Conservation (phyloP, 2,329 filamentous ascomycete species). For the Knufia fluminis region DNA sequence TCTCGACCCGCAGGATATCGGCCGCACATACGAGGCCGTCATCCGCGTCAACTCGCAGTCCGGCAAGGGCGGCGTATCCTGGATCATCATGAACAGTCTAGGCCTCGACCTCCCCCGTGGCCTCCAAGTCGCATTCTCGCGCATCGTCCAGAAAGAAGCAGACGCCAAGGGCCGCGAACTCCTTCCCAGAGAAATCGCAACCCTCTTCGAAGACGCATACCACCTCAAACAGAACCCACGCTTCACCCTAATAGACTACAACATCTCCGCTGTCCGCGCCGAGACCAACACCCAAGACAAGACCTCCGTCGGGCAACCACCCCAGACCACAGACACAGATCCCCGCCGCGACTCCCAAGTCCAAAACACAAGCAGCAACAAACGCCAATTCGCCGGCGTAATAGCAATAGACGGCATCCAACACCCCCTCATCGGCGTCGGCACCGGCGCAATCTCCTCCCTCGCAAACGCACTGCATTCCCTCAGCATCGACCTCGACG, state of each 20-base stretch:
- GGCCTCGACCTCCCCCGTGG: slow-evolving; percentile 88
- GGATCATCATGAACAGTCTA: slow-evolving; percentile 82
- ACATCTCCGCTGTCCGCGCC: slow-evolving; percentile 75
- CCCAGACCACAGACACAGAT: slow-evolving; percentile 5
- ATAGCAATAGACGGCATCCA: slow-evolving; percentile 73
- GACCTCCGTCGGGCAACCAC: slow-evolving; percentile 52
- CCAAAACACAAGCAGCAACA: slow-evolving; percentile 62
- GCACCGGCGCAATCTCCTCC: slow-evolving; percentile 84
- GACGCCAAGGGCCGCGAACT: slow-evolving; percentile 78
- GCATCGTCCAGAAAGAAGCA: slow-evolving; percentile 71
- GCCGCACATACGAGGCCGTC: slow-evolving; percentile 92
- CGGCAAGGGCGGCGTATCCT: slow-evolving; percentile 89
- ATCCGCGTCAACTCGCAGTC: slow-evolving; percentile 96
- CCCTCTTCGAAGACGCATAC: slow-evolving; percentile 82
- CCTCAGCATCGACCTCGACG: slow-evolving; percentile 78
- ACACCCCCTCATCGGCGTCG: slow-evolving; percentile 66
- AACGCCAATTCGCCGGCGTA: slow-evolving; percentile 75
- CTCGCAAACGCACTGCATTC: slow-evolving; percentile 70
- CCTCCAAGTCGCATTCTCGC: slow-evolving; percentile 83
- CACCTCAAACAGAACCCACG: slow-evolving; percentile 73
- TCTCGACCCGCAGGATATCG: slow-evolving; percentile 85
- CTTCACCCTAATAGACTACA: slow-evolving; percentile 84
- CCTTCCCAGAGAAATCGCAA: slow-evolving; percentile 70
- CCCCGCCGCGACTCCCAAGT: slow-evolving; percentile 9
- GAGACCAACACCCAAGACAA: slow-evolving; percentile 55